Evolutionary conservation across 164 flowering plant species (phyloP).

Genomic region (Chimonanthus praecox): DNA sequence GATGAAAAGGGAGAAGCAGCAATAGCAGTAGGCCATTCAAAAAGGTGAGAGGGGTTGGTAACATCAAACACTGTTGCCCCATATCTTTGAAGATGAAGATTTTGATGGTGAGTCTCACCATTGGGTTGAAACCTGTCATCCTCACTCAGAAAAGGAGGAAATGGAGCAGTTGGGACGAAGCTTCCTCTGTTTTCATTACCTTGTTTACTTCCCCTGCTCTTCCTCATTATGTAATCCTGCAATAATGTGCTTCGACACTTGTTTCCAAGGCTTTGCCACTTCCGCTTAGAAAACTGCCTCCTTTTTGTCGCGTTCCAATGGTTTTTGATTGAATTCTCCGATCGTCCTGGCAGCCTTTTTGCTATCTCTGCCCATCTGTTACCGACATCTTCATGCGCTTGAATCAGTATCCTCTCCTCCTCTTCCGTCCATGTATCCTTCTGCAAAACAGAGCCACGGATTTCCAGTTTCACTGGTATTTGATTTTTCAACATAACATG

Average conservation of each 20-base stretch:
- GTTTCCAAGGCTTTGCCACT: neutral
- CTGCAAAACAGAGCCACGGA: conserved; percentile 3
- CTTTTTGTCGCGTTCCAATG: conserved; percentile 14
- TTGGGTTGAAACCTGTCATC: neutral
- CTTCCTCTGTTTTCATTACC: neutral
- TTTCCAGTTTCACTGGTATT: neutral
- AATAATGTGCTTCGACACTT: conserved; percentile 1
- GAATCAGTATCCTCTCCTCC: conserved; percentile 7
- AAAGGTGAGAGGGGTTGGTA: conserved; percentile 4
- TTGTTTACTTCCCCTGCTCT: neutral
- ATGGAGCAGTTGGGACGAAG: neutral
- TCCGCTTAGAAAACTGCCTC: conserved; percentile 12
- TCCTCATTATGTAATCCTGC: conserved; percentile 15
- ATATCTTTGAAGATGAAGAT: neutral
- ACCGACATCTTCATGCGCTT: conserved; percentile 12
- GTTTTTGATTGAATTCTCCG: conserved; percentile 15
- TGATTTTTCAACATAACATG: conserved; percentile 1
- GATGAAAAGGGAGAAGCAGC: neutral
- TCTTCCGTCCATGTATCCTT: conserved; percentile 14
- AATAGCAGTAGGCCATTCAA: neutral
- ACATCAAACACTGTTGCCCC: neutral
- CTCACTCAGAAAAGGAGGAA: neutral
- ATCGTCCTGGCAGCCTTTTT: conserved; percentile 10
- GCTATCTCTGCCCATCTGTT: conserved; percentile 18
- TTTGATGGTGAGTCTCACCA: neutral